Evolutionary conservation across 1,284 basidiomycete genomes (phyloP).

Genomic region (Cutaneotrichosporon sp.): DNA sequence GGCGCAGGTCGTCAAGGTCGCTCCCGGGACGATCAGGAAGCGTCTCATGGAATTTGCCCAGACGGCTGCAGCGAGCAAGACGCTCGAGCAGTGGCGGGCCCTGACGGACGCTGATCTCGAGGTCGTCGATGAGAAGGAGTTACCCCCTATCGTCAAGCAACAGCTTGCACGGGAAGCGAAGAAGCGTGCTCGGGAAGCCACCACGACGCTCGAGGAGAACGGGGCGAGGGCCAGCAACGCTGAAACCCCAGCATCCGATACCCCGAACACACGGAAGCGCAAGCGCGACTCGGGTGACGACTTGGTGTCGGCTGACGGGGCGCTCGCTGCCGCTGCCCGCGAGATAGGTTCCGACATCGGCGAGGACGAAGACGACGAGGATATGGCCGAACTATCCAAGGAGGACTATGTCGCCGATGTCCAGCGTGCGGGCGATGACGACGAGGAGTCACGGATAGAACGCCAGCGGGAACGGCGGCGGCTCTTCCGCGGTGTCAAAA

Average conservation of each 20-base stretch:
- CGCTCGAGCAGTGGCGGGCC: conserved; percentile 85
- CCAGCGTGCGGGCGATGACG: conserved; percentile 16
- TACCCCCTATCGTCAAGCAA: conserved; percentile 39
- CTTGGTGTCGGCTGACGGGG: conserved; percentile 1
- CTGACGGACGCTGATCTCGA: conserved; percentile 59
- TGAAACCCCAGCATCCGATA: too few species aligned
- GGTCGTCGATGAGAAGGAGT: conserved; percentile 37
- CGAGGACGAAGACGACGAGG: conserved; percentile 8
- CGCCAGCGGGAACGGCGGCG: conserved; percentile 11
- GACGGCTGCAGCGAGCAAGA: conserved; percentile 79
- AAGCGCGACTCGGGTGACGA: not conserved
- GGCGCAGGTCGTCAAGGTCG: conserved; percentile 97
- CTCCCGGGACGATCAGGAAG: conserved; percentile 87
- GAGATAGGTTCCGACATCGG: conserved; percentile 1
- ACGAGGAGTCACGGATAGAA: conserved; percentile 6
- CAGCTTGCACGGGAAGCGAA: conserved; percentile 27
- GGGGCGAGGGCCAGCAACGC: not conserved
- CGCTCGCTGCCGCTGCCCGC: not conserved
- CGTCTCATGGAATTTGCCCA: conserved; percentile 92
- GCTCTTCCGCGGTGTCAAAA: conserved; percentile 11
- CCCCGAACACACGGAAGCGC: not conserved
- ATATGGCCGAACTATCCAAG: conserved; percentile 50
- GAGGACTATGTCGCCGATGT: conserved; percentile 24
- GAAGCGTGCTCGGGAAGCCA: conserved; percentile 23
- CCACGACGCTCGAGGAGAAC: conserved; percentile 6